Evolutionary conservation across 441 rosid genomes (phyloP).

Genomic region (Eruca vesicaria): DNA sequence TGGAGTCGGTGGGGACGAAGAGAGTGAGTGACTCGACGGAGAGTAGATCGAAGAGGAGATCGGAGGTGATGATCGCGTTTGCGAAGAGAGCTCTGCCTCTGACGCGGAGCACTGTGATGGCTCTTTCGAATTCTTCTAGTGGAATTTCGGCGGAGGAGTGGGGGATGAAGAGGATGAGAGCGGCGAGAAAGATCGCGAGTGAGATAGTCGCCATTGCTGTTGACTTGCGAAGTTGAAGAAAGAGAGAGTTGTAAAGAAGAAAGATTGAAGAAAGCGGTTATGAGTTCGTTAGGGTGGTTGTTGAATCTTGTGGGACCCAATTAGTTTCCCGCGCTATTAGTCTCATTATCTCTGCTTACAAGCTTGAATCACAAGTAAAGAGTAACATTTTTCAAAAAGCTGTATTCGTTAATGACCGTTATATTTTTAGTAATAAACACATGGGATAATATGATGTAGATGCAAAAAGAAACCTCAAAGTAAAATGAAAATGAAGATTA

Average conservation of each 20-base stretch:
- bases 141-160: conserved; percentile 30
- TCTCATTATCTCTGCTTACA: background rate
- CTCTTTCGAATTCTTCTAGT: conserved; percentile 42
- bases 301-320: background rate
- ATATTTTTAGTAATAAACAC: background rate
- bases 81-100: conserved; percentile 48
- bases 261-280: conserved; percentile 14
- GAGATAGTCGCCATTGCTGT: conserved; percentile 29
- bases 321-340: background rate
- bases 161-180: conserved; percentile 25
- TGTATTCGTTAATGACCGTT: background rate
- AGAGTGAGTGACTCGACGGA: conserved; percentile 39
- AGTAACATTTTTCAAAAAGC: background rate
- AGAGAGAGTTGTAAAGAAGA: background rate
- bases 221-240: background rate
- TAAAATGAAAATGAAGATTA: background rate
- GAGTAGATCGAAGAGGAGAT: conserved; percentile 48
- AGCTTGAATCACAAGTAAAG: background rate
- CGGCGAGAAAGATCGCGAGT: conserved; percentile 16
- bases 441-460: background rate
- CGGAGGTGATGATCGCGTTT: conserved; percentile 50
- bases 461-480: background rate
- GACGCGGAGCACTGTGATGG: conserved; percentile 39
- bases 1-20: conserved; percentile 42
- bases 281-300: background rate